Base-by-base conservation (phyloP, 164 flowering plant genomes). In the Euptelea pleiosperma region DNA sequence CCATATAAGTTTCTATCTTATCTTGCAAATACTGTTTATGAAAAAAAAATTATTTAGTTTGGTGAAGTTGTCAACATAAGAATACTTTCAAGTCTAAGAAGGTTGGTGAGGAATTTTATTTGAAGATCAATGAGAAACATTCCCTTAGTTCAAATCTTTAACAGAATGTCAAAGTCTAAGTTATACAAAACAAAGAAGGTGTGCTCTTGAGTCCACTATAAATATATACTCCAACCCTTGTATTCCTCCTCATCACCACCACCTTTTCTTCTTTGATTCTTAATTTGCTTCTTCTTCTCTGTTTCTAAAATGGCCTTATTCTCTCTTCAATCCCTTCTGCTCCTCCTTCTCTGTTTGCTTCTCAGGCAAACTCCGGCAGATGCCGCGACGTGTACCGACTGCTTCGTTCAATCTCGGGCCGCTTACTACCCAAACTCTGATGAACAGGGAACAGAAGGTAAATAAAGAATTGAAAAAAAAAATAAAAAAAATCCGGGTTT, bases 341-440 rank as follows among this genome's bases (percentile, higher is more conserved):
- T 65, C 46, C 36, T 68, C 58, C 57, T 70, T 19, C 29, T 63
- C 10, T 43, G 58, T 53, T 31, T 69, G 35, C 60, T 82, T 65
- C 60, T 79, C 28, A 44, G 60, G 49, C 76, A 46, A 57, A 52
- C 58, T 31, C 59, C 51, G 7, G 75, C 72, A 1, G 54, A 71
- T 44, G 82, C 79, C 51, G 77, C 84, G 21, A 71, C 86, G 7
- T 75, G 83, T 54, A 71, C 49, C 9, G 84, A 82, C 50, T 79
- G 85, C 57, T 89, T 80, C 60, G 45, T 52, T 24, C 76, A 64
- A 4, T 89, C 96, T 8, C 68, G 89, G 6, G 96, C 93, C 9
- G 77, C 89, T 47, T 70, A 84, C 58, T 86, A 89, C 57, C 83
- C 93, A 0, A 83, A 77, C 67, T 84, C 93, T 9, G 80, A 74